Evolutionary conservation across 768 basidiomycete species (phyloP), one percentile per base, ranked within the genome.

Genomic region (Amanita inopinata): DNA sequence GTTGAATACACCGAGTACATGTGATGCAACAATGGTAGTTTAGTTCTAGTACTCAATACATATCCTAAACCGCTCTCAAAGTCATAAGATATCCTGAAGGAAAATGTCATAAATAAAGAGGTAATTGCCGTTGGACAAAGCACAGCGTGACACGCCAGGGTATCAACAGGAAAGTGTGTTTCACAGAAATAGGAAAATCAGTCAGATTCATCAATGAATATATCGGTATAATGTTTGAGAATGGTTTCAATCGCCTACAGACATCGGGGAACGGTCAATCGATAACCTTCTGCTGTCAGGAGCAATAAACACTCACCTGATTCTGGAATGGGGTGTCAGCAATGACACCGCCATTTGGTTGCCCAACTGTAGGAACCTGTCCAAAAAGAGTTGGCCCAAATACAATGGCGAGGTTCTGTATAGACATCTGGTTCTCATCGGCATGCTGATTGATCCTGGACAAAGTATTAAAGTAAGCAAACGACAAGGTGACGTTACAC

Each of bases 301-400:
- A 5, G 12, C 24, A 17, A 46, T 46, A 48, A 46, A 47, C 43
- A 47, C 44, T 38, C 15, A 80, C 86, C 70, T 73, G 71, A 60
- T 85, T 88, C 63, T 88, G 86, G 51, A 69, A 70, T 23, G 76
- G 66, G 17, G 83, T 69, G 55, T 86, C 85, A 5, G 73, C 77
- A 69, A 86, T 83, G 41, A 52, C 58, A n/a, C 71, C 72, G 38
- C 67, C 68, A 20, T 70, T 67, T 38, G 55, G 56, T 44, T 73
- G 67, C 8, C 67, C 73, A 44, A 69, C 71, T 17, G 66, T 63
- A 3, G 79, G 73, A 31, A 74, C 67, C 52, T 76, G 75, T n/a
- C 91, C 83, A 53, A 97, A 85, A 15, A 99, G 66, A 3, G 94
- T 98, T n/a, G 93, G 96, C 3, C 96, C 96, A 61, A 99, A 98